phyloP scores from a whole-genome alignment of 1,139 yeast species.

The Saccharomyces hybrid region DNA sequence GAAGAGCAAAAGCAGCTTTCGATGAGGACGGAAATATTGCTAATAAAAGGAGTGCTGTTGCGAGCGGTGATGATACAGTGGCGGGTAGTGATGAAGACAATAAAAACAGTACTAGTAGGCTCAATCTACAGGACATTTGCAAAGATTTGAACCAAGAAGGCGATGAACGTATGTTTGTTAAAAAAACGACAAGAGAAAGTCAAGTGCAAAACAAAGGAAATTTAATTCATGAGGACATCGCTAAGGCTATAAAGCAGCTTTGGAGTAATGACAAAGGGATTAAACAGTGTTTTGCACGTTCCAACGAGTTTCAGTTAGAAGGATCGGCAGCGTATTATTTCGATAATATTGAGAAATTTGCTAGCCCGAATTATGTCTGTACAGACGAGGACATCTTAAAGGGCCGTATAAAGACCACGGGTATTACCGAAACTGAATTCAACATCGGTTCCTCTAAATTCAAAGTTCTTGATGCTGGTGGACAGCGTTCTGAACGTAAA shows the following conservation, averaged over 20 bases:
- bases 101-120: conserved; percentile 5
- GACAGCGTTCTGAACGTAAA: conserved; percentile 85
- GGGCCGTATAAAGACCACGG: conserved; percentile 92
- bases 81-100: conserved; percentile 2
- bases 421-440: conserved; percentile 83
- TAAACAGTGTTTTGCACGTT: conserved; percentile 47
- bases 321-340: conserved; percentile 74
- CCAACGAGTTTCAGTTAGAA: conserved; percentile 77
- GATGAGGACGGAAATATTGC: conserved; percentile 34
- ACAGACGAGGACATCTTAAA: conserved; percentile 75
- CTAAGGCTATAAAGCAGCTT: conserved; percentile 55
- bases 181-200: conserved; percentile 7
- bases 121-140: conserved; percentile 28
- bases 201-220: conserved; percentile 10
- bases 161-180: conserved; percentile 23
- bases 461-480: conserved; percentile 91
- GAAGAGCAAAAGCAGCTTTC: conserved; percentile 39
- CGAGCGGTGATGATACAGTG: conserved; percentile 9
- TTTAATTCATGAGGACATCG: conserved; percentile 42
- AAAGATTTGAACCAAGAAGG: conserved; percentile 28
- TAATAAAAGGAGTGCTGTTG: conserved; percentile 4
- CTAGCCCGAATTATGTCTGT: conserved; percentile 59
- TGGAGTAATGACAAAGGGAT: conserved; percentile 71
- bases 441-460: conserved; percentile 58
- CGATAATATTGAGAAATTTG: conserved; percentile 56